Conservation (phyloP, 345 rosid species). For the Rhodomyrtus tomentosa region DNA sequence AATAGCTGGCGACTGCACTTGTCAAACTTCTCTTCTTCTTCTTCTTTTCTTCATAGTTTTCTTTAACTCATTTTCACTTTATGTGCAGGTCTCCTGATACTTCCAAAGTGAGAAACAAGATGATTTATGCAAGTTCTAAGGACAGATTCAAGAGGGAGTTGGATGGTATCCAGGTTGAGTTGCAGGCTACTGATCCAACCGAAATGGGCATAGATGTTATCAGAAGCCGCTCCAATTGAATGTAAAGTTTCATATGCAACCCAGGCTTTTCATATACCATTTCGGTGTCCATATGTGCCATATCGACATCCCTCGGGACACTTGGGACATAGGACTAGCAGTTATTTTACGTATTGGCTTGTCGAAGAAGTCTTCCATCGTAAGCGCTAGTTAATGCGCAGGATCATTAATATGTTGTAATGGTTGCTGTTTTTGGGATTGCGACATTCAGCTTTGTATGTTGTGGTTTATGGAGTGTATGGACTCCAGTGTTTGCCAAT, state of each 20-base stretch:
- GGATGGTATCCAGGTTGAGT: slow-evolving; percentile 4
- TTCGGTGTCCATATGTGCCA: background rate
- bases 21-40: background rate
- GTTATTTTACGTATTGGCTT: background rate
- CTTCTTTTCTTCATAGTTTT: background rate
- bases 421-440: background rate
- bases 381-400: background rate
- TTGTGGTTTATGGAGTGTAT: background rate
- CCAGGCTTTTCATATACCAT: background rate
- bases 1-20: background rate
- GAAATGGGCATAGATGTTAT: slow-evolving; percentile 4
- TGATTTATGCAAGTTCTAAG: slow-evolving; percentile 6
- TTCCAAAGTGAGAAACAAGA: slow-evolving; percentile 5
- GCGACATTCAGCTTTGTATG: background rate
- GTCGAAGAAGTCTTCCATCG: background rate
- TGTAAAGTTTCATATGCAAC: background rate
- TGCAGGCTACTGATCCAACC: slow-evolving; percentile 5
- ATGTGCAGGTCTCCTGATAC: background rate
- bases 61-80: background rate
- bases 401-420: background rate
- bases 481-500: background rate
- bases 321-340: background rate
- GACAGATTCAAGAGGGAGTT: slow-evolving; percentile 6
- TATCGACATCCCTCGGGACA: background rate
- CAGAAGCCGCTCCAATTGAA: background rate